Percentiles rank a stretch among this genome's conserved stretches.
phyloP scores from a whole-genome alignment of 148 eudicot species.

The Gaultheria prostrata region DNA sequence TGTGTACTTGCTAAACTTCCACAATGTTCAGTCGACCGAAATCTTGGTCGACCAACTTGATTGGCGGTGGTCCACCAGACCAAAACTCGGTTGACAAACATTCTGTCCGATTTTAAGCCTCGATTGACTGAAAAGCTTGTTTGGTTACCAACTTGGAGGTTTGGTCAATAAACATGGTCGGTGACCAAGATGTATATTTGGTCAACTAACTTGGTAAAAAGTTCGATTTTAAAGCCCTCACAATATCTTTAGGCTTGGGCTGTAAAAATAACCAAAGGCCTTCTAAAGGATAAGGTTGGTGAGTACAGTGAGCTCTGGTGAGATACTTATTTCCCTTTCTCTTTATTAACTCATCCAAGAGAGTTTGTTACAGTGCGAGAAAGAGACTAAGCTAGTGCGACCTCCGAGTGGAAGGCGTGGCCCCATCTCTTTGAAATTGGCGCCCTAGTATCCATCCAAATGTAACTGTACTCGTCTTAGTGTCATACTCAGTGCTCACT shows the following conservation, averaged over 20 bases:
- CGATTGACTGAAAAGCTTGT: not conserved
- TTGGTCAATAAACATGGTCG: not conserved
- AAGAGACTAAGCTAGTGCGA: not conserved
- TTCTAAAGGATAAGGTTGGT: not conserved
- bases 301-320: not conserved
- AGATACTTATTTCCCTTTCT: not conserved
- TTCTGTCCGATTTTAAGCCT: not conserved
- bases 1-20: not conserved
- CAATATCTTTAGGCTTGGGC: not conserved
- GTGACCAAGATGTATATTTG: not conserved
- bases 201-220: not conserved
- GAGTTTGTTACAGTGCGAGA: not conserved
- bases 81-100: not conserved
- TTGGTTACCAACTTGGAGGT: not conserved
- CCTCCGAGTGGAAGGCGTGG: not conserved
- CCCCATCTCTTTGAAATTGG: not conserved
- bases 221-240: not conserved
- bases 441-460: not conserved
- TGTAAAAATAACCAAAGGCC: not conserved
- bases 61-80: not conserved
- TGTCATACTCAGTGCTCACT: not conserved
- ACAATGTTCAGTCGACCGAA: not conserved
- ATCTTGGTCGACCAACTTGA: not conserved
- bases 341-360: not conserved
- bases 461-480: not conserved